Evolutionary conservation across 257 asterid genomes (phyloP), one percentile per base, ranked within the genome.

Genomic region (Nemophila menziesii): DNA sequence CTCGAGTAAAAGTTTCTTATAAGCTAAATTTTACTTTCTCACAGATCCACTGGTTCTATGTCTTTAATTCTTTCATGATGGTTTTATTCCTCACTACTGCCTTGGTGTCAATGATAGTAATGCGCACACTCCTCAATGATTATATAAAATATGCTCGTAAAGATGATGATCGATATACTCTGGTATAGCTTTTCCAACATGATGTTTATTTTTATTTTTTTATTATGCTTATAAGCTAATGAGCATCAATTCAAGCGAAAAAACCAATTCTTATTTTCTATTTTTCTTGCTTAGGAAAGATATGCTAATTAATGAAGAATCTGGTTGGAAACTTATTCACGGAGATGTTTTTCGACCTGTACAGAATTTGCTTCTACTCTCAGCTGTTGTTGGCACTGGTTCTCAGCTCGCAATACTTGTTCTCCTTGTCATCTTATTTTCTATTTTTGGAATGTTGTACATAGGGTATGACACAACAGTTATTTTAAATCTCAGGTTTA

Each of bases 291-390:
- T 22, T 53, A 81, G 96, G 96, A 85, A 61, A 76, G 93, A 48
- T 92, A 78, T 39, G 85, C n/a, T n/a, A n/a, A n/a, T 78, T 45
- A 73, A 22, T 66, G 96, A 85, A 56, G 93, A 75, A 65, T 78
- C 96, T 58, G 93, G 96, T 48, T 85, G 96, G 96, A 85, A 85
- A 61, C 93, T 85, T 52, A 85, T 85, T 67, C 93, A 81, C 63
- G 96, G 92, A 42, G 96, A 85, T 69, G 93, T 85, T 26, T 85
- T 85, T 69, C 82, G 96, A 23, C 74, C 96, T 54, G 56, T 92
- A 27, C 72, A 43, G 52, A 65, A 67, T 65, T 52, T 81, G 49
- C 86, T 78, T 55, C 68, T 85, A 27, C 80, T 85, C 20, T 69
- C 93, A 39, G 93, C 93, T 54, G 72, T 81, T 50, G 92, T 85